Base-by-base conservation (phyloP, 2,329 filamentous ascomycete species). In the Epichloe sp. region DNA sequence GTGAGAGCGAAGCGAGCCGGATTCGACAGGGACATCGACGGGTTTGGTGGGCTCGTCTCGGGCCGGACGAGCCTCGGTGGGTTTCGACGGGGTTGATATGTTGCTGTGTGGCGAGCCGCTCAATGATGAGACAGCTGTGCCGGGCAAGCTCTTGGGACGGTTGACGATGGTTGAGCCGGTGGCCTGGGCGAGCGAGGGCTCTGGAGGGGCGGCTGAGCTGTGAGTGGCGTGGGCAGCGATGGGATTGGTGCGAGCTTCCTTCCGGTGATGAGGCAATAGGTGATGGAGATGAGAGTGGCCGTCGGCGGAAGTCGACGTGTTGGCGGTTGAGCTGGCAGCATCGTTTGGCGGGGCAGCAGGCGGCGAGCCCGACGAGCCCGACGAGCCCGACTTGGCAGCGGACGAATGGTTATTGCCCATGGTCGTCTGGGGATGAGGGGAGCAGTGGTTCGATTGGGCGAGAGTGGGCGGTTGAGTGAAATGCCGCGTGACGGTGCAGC, bases 121-220 rank as follows among this genome's bases (percentile, higher is more conserved):
- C 52, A 75, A 68, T 53, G 71, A 73, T 48, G 73, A 73, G 55
- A 75, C 69, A 55, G 74, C 71, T 31, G 71, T 74, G 49, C 71
- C 65, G 52, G 75, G 73, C 55, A 74, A 63, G 62, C 69, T 71
- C 59, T 70, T 72, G 52, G 69, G 65, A 8, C 68, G 67, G 59
- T 70, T 71, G 60, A 70, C 68, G 54, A 70, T 70, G 55, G 74
- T 77, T 52, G 76, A 78, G 58, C 77, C 78, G 52, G 77, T 73
- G 48, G 79, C 79, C 64, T 80, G 78, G 56, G 79, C 74, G 55
- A 79, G 73, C 48, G 80, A 82, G 49, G 76, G 73, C 66, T 83
- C 80, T 53, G 80, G 80, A 47, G 79, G 78, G 51, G 76, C 79
- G 58, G 74, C 75, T 53, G 74, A 76, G 56, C 77, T 73, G 57